These are phyloP conservation scores for Magnusiomyces suaveolens DNA, from an alignment of 1,139 yeast genomes.

Conservation along the genomic window DNA sequence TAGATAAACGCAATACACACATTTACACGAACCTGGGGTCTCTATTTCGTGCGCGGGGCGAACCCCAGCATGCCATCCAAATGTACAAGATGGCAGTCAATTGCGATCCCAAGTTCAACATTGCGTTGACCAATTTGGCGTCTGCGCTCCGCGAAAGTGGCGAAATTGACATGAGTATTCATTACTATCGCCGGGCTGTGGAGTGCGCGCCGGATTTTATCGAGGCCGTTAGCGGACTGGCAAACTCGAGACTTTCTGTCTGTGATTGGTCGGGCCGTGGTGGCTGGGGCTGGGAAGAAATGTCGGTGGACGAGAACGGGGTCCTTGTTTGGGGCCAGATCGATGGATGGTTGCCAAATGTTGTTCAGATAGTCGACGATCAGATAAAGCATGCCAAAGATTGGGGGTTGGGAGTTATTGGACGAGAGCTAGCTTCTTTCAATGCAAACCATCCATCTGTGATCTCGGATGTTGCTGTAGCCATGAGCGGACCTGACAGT, in stretches of 20 bases:
- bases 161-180: slow-evolving; percentile 27
- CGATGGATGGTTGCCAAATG: slow-evolving; percentile 27
- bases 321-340: slow-evolving; percentile 19
- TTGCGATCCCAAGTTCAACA: slow-evolving; percentile 28
- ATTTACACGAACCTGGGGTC: slow-evolving; percentile 32
- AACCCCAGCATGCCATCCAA: slow-evolving; percentile 25
- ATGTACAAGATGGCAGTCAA: slow-evolving; percentile 29
- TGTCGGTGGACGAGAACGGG: slow-evolving; percentile 26
- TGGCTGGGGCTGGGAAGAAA: slow-evolving; percentile 26
- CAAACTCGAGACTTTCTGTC: slow-evolving; percentile 28
- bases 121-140: slow-evolving; percentile 31
- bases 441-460: slow-evolving; percentile 1
- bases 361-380: slow-evolving; percentile 21
- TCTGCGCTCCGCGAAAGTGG: slow-evolving; percentile 30
- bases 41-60: slow-evolving; percentile 29
- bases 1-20: slow-evolving; percentile 31
- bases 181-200: slow-evolving; percentile 28
- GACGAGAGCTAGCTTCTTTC: slow-evolving; percentile 8
- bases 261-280: slow-evolving; percentile 33
- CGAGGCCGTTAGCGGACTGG: slow-evolving; percentile 31
- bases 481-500: slow-evolving; percentile 18
- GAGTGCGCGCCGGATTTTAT: slow-evolving; percentile 26
- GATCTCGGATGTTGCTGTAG: slow-evolving; percentile 12
- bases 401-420: slow-evolving; percentile 28
- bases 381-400: slow-evolving; percentile 23